Evolutionary conservation across 768 basidiomycete genomes (phyloP), one percentile per base, ranked within the genome.

Genomic region (Exidia glandulosa): DNA sequence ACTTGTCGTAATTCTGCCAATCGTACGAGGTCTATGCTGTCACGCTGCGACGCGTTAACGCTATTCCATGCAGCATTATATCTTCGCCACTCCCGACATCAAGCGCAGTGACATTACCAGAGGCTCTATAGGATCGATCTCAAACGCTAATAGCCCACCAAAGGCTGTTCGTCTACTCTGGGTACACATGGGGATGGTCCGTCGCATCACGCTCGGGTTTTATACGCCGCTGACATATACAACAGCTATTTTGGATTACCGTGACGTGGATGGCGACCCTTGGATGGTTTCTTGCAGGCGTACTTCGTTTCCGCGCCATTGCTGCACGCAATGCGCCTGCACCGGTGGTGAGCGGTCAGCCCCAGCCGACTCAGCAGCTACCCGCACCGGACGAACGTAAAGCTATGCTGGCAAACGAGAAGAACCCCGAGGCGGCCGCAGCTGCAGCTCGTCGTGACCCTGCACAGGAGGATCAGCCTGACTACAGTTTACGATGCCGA

Each of bases 221-320:
- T 29, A 54, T 31, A 31, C 6, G 12, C 25, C 30, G 10, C 25
- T 54, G 50, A 29, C 6, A 19, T 1, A 45, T 19, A 27, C 16
- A 54, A 31, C 50, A 54, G 50, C 25, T 54, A 54, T 54, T 54
- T 31, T 54, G 50, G 50, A 54, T 54, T 54, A 54, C 50, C 50
- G 14, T 31, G 27, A 54, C 50, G 25, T 54, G 50, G 50, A 54
- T 54, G 27, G 25, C 19, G 7, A 25, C 30, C 4, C 50, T 54
- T 27, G 50, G 25, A 6, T 54, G 50, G 50, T 54, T 54, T 27
- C 30, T 54, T 23, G 14, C 27, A 7, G 50, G 50, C 50, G 50
- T 54, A 10, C 50, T 54, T 6, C 50, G 25, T 13, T 29, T n/a
- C 14, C 50, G 50, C 25, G 50, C 50, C 5, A 54, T 54, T 54